These are phyloP conservation scores for Ceratocystis destructans DNA, from an alignment of 2,329 filamentous ascomycete species.

Conservation along the genomic window DNA sequence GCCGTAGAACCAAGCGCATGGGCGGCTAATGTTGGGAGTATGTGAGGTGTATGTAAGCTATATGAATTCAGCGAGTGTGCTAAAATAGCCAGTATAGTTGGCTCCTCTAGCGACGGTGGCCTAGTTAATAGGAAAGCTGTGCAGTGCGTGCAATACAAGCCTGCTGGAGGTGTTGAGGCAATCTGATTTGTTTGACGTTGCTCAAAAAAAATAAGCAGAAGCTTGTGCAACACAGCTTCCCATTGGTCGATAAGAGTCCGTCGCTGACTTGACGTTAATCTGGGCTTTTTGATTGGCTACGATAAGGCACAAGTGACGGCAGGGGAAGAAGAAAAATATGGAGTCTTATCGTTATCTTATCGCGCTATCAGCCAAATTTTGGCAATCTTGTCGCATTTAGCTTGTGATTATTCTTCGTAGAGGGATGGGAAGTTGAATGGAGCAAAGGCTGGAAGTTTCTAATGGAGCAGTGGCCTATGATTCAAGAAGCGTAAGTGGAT, in stretches of 20 bases:
- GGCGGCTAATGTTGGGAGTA: not conserved
- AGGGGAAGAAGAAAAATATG: not conserved
- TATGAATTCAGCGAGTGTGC: not conserved
- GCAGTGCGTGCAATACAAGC: too few relatives aligned
- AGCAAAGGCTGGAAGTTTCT: not conserved
- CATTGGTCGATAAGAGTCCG: not conserved
- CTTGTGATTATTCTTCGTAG: not conserved
- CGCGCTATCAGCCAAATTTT: not conserved
- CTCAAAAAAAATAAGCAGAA: not conserved
- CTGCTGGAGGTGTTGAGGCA: too few relatives aligned
- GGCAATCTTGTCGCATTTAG: not conserved
- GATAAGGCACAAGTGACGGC: not conserved
- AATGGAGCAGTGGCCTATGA: not conserved
- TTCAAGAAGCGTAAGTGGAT: not conserved
- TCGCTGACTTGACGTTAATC: not conserved
- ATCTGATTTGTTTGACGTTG: not conserved
- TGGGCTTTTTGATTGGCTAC: conserved; percentile 12
- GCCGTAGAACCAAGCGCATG: conserved; percentile 6
- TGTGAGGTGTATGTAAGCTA: not conserved
- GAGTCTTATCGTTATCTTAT: conserved; percentile 4
- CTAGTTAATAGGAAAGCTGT: too few relatives aligned
- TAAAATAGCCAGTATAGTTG: not conserved
- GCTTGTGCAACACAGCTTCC: not conserved
- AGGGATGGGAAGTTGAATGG: not conserved
- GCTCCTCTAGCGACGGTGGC: not conserved